Evolutionary conservation across 208 protist genomes (phyloP).

Genomic region (Giardia muris): DNA sequence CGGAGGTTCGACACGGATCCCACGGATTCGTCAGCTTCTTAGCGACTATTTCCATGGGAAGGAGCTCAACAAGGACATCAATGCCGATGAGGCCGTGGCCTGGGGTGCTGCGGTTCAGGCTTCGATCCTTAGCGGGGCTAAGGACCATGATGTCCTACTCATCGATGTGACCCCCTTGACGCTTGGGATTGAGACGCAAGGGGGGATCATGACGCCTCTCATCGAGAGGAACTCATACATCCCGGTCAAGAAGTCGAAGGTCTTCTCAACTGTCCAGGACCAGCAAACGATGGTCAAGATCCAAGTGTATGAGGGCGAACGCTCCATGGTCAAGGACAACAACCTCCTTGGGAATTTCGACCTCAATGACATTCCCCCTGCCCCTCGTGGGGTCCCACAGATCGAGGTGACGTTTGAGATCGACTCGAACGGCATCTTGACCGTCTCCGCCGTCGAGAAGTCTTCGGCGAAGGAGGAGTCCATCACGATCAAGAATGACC

Average conservation of each 20-base stretch:
- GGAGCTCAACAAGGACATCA: constrained; percentile 39
- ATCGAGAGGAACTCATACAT: constrained; percentile 42
- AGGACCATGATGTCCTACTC: constrained; percentile 75
- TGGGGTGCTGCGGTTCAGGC: constrained; percentile 37
- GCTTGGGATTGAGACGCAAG: constrained; percentile 88
- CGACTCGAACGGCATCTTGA: constrained; percentile 87
- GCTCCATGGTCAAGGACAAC: constrained; percentile 88
- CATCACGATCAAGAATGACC: constrained; percentile 72
- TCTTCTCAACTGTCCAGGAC: constrained; percentile 78
- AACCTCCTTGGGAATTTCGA: constrained; percentile 86
- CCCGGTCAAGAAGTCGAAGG: constrained; percentile 40
- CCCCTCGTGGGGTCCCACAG: constrained; percentile 52
- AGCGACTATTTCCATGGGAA: constrained; percentile 36
- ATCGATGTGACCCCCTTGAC: constrained; percentile 92
- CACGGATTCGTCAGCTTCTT: constrained; percentile 33
- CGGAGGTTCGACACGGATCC: constrained; percentile 42
- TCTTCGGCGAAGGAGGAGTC: constrained; percentile 62
- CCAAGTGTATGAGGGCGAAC: constrained; percentile 88
- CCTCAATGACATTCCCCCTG: constrained; percentile 68
- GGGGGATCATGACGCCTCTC: constrained; percentile 67
- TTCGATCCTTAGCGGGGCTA: constrained; percentile 45
- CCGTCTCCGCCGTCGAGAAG: constrained; percentile 79
- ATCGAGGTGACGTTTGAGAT: constrained; percentile 84
- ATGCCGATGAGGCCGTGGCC: constrained; percentile 43
- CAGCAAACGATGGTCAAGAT: constrained; percentile 67